Conservation (phyloP, 1,284 basidiomycete species). For the Moesziomyces globuligerus region DNA sequence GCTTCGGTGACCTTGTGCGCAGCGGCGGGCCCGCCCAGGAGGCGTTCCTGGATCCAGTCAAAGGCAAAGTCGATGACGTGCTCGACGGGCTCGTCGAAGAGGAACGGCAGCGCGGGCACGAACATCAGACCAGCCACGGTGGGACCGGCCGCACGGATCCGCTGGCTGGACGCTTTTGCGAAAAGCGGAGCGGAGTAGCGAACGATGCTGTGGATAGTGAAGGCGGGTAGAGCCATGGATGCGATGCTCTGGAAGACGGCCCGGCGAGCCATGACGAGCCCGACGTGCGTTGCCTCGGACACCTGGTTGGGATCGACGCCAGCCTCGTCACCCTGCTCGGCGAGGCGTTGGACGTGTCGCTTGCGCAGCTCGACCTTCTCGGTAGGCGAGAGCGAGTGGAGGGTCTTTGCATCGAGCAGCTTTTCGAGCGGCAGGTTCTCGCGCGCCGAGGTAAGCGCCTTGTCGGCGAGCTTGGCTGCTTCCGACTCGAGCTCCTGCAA, state of each 20-base stretch:
- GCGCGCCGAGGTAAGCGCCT: slow-evolving; percentile 7
- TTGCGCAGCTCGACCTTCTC: slow-evolving; percentile 54
- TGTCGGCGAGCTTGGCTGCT: slow-evolving; percentile 42
- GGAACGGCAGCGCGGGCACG: slow-evolving; percentile 56
- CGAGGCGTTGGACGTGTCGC: slow-evolving; percentile 35
- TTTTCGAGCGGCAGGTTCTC: slow-evolving; percentile 41
- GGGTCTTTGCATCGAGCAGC: slow-evolving; percentile 36
- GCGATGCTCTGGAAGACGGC: slow-evolving; percentile 65
- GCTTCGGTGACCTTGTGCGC: slow-evolving; percentile 27
- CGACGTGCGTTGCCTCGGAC: slow-evolving; percentile 46
- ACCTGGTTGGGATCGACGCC: slow-evolving; percentile 35
- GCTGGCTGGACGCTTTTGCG: slow-evolving; percentile 74
- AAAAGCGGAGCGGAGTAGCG: slow-evolving; percentile 80
- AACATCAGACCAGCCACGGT: slow-evolving; percentile 75
- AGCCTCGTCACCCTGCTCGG: slow-evolving; percentile 30
- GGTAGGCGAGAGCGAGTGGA: slow-evolving; percentile 23
- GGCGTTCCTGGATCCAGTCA: slow-evolving; percentile 68
- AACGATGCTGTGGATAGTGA: slow-evolving; percentile 64
- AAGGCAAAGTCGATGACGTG: slow-evolving; percentile 70
- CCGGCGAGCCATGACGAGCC: slow-evolving; percentile 52
- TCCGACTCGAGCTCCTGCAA: slow-evolving; percentile 27
- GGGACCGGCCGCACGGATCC: slow-evolving; percentile 81
- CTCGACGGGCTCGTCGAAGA: slow-evolving; percentile 69
- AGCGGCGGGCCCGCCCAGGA: slow-evolving; percentile 22
- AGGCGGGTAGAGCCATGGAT: slow-evolving; percentile 58